Evolutionary conservation across 2,329 filamentous ascomycete genomes (phyloP).

Genomic region (Exophiala viscosa): DNA sequence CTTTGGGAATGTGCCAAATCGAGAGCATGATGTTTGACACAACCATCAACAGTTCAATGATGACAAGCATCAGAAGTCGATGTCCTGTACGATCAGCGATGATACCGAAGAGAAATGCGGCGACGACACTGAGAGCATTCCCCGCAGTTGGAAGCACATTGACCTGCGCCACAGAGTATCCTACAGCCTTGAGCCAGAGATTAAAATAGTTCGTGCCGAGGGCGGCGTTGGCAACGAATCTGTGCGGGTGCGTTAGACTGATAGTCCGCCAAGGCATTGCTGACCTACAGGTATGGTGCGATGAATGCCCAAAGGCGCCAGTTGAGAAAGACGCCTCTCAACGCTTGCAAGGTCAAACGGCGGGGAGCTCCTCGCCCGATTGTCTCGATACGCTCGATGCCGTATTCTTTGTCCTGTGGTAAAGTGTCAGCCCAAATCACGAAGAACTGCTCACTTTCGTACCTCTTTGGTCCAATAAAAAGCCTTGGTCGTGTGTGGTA

Average conservation of each 20-base stretch:
- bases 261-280: no score
- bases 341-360: neutral
- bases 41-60: neutral
- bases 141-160: conserved; percentile 50
- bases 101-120: conserved; percentile 15
- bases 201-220: conserved; percentile 43
- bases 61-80: neutral
- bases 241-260: neutral
- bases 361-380: neutral
- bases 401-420: no score
- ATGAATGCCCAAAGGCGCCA: neutral
- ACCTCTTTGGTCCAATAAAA: conserved; percentile 32
- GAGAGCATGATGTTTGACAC: neutral
- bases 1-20: conserved; percentile 2
- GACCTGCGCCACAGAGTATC: conserved; percentile 48
- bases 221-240: neutral
- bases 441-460: neutral
- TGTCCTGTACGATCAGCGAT: neutral
- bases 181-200: conserved; percentile 51
- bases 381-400: conserved; percentile 24
- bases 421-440: no score
- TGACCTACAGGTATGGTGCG: neutral
- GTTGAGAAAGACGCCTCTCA: neutral
- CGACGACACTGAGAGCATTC: conserved; percentile 48
- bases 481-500: conserved; percentile 34